These are phyloP conservation scores for Suhomyces sp. DNA, from an alignment of 805 yeast genomes.

Conservation along the genomic window DNA sequence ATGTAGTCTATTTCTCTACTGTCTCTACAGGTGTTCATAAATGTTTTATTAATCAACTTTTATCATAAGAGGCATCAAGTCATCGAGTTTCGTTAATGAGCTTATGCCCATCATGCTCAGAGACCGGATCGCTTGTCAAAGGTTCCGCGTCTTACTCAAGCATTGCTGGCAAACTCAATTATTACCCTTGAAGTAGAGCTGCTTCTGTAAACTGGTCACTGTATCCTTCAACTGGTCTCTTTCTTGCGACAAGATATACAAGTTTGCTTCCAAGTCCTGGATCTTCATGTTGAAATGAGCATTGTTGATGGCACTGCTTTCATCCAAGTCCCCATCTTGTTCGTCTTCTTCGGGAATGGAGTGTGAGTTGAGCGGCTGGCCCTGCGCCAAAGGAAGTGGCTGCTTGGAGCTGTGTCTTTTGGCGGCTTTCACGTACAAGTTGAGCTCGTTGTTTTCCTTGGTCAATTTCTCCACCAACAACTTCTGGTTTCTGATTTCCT, in stretches of 20 bases:
- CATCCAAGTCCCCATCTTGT: conserved; percentile 23
- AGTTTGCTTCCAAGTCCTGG: conserved; percentile 80
- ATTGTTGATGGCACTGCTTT: conserved; percentile 21
- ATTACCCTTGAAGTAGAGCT: conserved; percentile 32
- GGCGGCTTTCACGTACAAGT: conserved; percentile 46
- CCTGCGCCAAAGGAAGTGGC: conserved; percentile 21
- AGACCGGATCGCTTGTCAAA: background rate
- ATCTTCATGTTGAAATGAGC: conserved; percentile 73
- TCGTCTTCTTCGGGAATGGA: conserved; percentile 14
- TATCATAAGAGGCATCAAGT: background rate
- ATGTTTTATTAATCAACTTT: background rate
- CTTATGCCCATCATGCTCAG: background rate
- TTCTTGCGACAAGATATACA: conserved; percentile 77
- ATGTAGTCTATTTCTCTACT: too few species aligned
- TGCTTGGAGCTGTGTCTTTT: conserved; percentile 31
- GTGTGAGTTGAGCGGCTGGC: conserved; percentile 10
- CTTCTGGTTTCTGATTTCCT: conserved; percentile 62
- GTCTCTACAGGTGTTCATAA: too few species aligned
- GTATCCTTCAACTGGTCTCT: conserved; percentile 72
- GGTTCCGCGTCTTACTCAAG: background rate
- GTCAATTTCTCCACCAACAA: conserved; percentile 52
- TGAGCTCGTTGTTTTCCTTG: conserved; percentile 68
- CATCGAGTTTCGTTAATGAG: background rate
- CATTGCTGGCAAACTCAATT: conserved; percentile 1
- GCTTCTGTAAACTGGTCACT: conserved; percentile 57